Base-by-base conservation (phyloP, 2,329 filamentous ascomycete species). In the Colletotrichum lindemuthianum region DNA sequence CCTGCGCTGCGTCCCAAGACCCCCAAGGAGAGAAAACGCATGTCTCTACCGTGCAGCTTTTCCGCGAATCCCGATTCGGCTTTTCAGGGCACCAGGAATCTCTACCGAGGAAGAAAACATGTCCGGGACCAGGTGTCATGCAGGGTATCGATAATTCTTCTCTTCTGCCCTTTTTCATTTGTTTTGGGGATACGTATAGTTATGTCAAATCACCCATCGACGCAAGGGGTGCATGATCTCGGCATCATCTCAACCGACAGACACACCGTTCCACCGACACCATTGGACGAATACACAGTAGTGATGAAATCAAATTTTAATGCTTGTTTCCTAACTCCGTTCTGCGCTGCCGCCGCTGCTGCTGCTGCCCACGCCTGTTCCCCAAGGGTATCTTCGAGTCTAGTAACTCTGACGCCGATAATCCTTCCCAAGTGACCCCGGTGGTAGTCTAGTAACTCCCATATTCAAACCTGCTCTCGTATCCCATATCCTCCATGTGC, bases 351-450 rank as follows among this genome's bases (percentile, higher is more conserved):
- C 45, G 48, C 33, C 5, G 41, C 11, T 37, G 12, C 49, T 48
- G 40, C 55, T 33, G 16, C 16, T 36, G 15, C 15, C 10, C 37
- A 37, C 12, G 40, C 41, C 13, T 8, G 24, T 44, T 44, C 43
- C 12, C 45, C 34, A 16, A n/a, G 40, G 36, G 52, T 63, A 58
- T 63, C 51, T 65, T 47, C 58, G 61, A 70, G 70, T 70, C 67
- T 71, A 60, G 48, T 37, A 72, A 70, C 71, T 68, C 66, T 53
- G 45, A 66, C 63, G 69, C 66, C 65, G 59, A 59, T 58, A 16
- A 50, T 54, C 47, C 24, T 55, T 6, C 34, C n/a, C 34, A 16
- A 37, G 24, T 1, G 24, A 24, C 24, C 36, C 43, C 56, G 34
- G 43, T 49, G 56, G 56, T 39, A 37, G 60, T 64, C 60, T 64